Evolutionary conservation across 2,329 filamentous ascomycete genomes (phyloP).

Genomic region (Fusarium praegraminearum): DNA sequence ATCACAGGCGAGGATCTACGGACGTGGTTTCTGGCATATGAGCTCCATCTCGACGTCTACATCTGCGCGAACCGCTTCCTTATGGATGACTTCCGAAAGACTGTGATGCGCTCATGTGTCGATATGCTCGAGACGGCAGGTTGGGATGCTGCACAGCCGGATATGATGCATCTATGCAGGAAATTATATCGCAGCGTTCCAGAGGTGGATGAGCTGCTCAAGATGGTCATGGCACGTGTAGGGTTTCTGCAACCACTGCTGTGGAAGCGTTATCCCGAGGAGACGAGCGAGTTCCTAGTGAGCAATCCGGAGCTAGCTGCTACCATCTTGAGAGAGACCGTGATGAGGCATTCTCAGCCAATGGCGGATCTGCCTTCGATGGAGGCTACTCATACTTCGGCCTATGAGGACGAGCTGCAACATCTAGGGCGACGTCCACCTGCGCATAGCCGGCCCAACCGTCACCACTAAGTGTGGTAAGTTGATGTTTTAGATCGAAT

Average conservation of each 20-base stretch:
- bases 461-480: not conserved
- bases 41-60: conserved; percentile 63
- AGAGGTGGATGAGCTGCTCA: conserved; percentile 57
- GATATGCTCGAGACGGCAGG: conserved; percentile 61
- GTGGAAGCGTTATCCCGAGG: conserved; percentile 57
- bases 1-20: conserved; percentile 60
- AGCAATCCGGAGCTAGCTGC: conserved; percentile 60
- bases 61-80: conserved; percentile 62
- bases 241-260: conserved; percentile 61
- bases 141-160: conserved; percentile 56
- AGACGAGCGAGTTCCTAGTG: conserved; percentile 58
- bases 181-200: conserved; percentile 59
- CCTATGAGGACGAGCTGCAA: conserved; percentile 25
- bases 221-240: conserved; percentile 62
- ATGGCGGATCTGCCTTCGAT: conserved; percentile 59
- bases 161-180: conserved; percentile 58
- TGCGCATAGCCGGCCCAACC: conserved; percentile 2
- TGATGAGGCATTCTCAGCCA: conserved; percentile 54
- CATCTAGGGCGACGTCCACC: conserved; percentile 12
- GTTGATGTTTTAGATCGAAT: not conserved
- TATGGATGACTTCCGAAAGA: conserved; percentile 59
- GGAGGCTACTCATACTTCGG: conserved; percentile 48
- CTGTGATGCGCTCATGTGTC: conserved; percentile 57
- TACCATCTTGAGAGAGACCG: conserved; percentile 62
- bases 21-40: conserved; percentile 61